phyloP scores from a whole-genome alignment of 768 basidiomycete species.

The Lentinula guzmanii region DNA sequence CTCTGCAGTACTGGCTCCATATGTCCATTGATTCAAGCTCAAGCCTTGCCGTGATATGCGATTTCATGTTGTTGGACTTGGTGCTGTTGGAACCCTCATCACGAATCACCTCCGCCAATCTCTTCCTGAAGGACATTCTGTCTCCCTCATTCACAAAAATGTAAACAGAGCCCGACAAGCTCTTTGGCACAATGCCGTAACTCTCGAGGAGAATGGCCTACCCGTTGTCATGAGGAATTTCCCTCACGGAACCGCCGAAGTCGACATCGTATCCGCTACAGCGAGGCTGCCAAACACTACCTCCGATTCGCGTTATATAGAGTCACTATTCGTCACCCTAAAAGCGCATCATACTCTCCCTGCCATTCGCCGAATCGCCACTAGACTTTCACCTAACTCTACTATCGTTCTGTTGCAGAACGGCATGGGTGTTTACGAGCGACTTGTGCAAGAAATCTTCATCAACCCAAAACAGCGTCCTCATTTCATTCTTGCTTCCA shows the following conservation, averaged over 20 bases:
- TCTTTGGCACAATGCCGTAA: constrained; percentile 22
- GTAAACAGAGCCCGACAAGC: constrained; percentile 29
- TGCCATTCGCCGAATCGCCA: constrained; percentile 52
- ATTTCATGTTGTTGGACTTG: constrained; percentile 74
- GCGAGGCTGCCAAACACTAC: background rate
- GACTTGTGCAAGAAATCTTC: constrained; percentile 61
- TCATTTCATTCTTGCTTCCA: constrained; percentile 79
- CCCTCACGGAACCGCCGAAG: constrained; percentile 16
- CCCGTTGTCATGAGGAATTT: constrained; percentile 37
- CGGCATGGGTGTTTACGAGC: constrained; percentile 90
- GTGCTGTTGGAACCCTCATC: constrained; percentile 78
- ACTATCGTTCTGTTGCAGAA: constrained; percentile 94
- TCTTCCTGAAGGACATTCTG: constrained; percentile 42
- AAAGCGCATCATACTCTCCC: constrained; percentile 65
- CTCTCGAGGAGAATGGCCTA: constrained; percentile 50
- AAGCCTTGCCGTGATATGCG: constrained; percentile 39
- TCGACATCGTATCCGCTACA: constrained; percentile 48
- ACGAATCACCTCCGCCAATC: constrained; percentile 70
- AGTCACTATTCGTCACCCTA: constrained; percentile 76
- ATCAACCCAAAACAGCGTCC: constrained; percentile 69
- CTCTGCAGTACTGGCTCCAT: background rate
- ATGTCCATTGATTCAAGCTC: constrained; percentile 7
- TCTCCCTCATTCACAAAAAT: constrained; percentile 68
- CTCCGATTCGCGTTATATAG: constrained; percentile 36
- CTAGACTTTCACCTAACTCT: constrained; percentile 56